phyloP scores from a whole-genome alignment of 345 rosid species.

The Populus tremula region DNA sequence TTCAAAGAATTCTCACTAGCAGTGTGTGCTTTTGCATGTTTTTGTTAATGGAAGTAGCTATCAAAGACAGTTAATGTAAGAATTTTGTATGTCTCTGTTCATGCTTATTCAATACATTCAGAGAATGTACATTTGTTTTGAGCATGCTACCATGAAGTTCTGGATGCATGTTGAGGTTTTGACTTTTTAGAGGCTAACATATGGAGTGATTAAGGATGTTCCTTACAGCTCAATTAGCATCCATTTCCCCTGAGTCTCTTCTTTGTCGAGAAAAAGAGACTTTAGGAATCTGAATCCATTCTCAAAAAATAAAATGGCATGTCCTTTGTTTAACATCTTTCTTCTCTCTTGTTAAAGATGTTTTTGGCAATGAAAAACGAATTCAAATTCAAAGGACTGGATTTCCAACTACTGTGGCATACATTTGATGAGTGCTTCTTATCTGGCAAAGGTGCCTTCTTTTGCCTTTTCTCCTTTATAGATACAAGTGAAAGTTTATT shows the following conservation, averaged over 20 bases:
- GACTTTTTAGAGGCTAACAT: too few species aligned
- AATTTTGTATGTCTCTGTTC: not conserved
- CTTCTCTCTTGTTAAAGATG: not conserved
- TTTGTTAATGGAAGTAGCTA: not conserved
- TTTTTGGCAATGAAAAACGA: not conserved
- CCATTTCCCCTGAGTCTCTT: too few species aligned
- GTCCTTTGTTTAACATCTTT: not conserved
- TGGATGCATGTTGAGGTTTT: not conserved
- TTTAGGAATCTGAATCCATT: too few species aligned
- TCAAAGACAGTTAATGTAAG: not conserved
- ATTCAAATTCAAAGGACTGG: not conserved
- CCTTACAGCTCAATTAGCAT: too few species aligned
- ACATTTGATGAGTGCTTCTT: too few species aligned
- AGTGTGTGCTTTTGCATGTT: too few species aligned
- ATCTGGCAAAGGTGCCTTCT: not conserved
- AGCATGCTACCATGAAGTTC: not conserved
- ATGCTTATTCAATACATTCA: not conserved
- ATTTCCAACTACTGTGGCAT: not conserved
- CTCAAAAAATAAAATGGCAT: not conserved
- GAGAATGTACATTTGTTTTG: not conserved
- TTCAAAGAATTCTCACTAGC: not conserved
- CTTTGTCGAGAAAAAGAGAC: too few species aligned
- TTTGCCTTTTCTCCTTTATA: not conserved
- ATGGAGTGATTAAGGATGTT: too few species aligned
- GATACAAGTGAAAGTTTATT: slow-evolving; percentile 6